Evolutionary conservation across 306 rosid species (phyloP).

Genomic region (Sophora flavescens): DNA sequence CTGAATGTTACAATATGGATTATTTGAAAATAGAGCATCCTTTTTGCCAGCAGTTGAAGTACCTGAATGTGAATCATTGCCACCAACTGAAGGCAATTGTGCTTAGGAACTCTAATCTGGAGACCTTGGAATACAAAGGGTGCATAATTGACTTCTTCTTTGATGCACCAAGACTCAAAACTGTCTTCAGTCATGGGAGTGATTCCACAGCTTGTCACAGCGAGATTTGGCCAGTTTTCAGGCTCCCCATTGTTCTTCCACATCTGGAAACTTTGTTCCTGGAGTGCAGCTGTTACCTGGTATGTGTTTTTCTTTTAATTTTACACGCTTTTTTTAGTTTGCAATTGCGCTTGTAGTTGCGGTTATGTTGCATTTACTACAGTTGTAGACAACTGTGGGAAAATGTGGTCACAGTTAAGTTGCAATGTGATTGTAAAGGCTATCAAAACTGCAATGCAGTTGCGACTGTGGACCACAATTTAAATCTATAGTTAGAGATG

Average conservation of each 20-base stretch:
- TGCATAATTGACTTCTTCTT: conserved; percentile 26
- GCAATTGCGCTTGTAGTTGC: too few relatives aligned
- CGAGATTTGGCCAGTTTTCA: conserved; percentile 14
- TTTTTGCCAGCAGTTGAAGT: conserved; percentile 44
- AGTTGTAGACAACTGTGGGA: too few relatives aligned
- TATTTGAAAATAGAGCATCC: conserved; percentile 31
- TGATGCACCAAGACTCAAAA: conserved; percentile 36
- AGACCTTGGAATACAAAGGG: conserved; percentile 50
- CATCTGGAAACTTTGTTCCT: conserved; percentile 40
- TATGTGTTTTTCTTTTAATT: conserved; percentile 1
- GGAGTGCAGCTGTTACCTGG: conserved; percentile 43
- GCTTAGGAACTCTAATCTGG: conserved; percentile 32
- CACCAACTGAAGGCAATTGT: conserved; percentile 25
- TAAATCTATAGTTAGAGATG: not conserved
- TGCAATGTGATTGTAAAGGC: too few relatives aligned
- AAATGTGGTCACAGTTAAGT: too few relatives aligned
- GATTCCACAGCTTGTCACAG: not conserved
- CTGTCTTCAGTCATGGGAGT: conserved; percentile 18
- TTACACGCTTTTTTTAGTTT: not conserved
- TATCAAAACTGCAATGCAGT: too few relatives aligned
- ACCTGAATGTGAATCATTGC: conserved; percentile 49
- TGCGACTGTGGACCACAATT: too few relatives aligned
- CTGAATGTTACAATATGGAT: conserved; percentile 34
- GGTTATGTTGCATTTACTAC: too few relatives aligned
- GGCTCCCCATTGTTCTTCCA: conserved; percentile 41